Conservation (phyloP, 2,329 filamentous ascomycete species). For the Epichloe uncinata region DNA sequence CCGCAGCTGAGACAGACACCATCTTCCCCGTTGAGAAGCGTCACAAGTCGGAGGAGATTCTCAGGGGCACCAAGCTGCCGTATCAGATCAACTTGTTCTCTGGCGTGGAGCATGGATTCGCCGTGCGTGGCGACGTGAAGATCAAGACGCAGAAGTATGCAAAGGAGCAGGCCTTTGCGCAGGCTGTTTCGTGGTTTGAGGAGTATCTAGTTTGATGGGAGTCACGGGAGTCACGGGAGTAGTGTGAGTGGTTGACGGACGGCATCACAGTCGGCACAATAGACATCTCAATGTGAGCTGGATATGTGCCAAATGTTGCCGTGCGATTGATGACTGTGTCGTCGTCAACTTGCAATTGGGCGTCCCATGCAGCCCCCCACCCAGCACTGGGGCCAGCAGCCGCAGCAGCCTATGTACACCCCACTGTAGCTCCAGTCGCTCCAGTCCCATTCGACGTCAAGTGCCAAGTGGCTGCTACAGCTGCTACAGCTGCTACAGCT, state of each 20-base stretch:
- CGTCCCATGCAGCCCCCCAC: neutral
- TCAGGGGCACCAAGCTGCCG: constrained; percentile 35
- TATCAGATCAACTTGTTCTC: constrained; percentile 62
- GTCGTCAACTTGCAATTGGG: no score
- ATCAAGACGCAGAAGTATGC: constrained; percentile 45
- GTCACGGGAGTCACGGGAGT: no score
- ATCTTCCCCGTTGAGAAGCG: constrained; percentile 45
- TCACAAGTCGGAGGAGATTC: constrained; percentile 43
- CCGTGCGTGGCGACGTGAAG: constrained; percentile 48
- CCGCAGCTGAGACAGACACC: constrained; percentile 48
- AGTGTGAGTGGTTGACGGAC: no score
- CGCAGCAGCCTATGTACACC: no score
- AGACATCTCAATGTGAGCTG: no score
- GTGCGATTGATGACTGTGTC: no score
- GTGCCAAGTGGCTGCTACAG: neutral
- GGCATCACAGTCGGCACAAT: no score
- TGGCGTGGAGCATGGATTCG: constrained; percentile 60
- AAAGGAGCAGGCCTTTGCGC: constrained; percentile 66
- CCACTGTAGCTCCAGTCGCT: neutral
- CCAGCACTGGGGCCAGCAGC: no score
- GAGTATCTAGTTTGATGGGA: constrained; percentile 16
- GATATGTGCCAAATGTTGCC: no score
- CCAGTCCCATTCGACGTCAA: neutral
- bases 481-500: no score
- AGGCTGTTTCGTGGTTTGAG: constrained; percentile 66